Evolutionary conservation across 257 asterid species (phyloP), one percentile per base, ranked within the genome.

Genomic region (Solanum pimpinellifolium): DNA sequence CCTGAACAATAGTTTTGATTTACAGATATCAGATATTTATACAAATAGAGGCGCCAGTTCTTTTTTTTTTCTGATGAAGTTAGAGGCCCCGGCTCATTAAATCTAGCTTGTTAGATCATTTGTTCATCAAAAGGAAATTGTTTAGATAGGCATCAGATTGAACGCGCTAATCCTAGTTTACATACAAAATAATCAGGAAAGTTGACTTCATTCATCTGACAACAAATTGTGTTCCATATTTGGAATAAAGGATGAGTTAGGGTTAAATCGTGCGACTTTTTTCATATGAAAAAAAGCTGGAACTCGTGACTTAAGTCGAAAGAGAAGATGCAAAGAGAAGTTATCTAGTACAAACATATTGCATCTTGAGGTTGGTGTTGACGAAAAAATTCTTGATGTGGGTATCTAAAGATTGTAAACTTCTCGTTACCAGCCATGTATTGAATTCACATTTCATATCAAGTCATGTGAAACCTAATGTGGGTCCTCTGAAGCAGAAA

Each of bases 1-100:
- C 99, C 99, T 95, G 91, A 82, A 90, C 75, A 70, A 91, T 65
- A 56, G 70, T 86, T 69, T 87, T 88, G 46, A 27, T 65, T 78
- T 73, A 62, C 20, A 89, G 85, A 82, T 70, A 70, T 85, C 42
- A 76, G 74, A 74, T 74, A 47, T 7, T 47, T 39, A 52, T 56
- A 47, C 31, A 35, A 65, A 11, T 60, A n/a, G 37, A 72, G 83
- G 84, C 33, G n/a, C 44, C 46, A 80, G 16, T 1, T 78, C 27
- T 42, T 23, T 9, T 72, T 7, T 4, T 74, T 21, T 74, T 3
- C 12, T 74, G 82, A 74, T 74, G 52, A 74, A 74, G 33, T 20
- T 60, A 29, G 44, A 77, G 78, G 75, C 41, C 15, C 37, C 37
- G 37, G 9, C 46, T 49, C 44, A 10, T 47, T 46, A 8, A 78